Evolutionary conservation across 2,329 filamentous ascomycete species (phyloP), one percentile per base, ranked within the genome.

Genomic region (Diaporthe batatas): DNA sequence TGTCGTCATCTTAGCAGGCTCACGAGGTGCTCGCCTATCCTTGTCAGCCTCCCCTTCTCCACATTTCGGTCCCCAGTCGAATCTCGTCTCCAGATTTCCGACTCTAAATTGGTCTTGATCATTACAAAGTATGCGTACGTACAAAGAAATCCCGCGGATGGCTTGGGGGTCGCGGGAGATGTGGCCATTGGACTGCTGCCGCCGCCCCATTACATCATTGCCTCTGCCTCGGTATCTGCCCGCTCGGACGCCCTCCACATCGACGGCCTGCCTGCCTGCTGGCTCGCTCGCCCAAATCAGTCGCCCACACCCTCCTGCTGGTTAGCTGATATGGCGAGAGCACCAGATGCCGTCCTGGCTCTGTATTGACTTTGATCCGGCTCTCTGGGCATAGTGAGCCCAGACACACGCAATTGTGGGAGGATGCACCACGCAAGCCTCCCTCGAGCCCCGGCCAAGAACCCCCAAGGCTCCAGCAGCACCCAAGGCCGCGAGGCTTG

Each of bases 41-140:
- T 49, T 70, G 72, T 71, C 62, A 68, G 55, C 65, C 65, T 49
- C 53, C 34, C 42, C 68, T 39, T 69, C 68, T 62, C 68, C 68
- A 70, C 68, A 62, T 53, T 67, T 67, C 25, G 32, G 42, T 36
- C 54, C 68, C 68, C 68, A 57, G 68, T 70, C 53, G 65, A 68
- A 68, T 68, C 53, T 59, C 68, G 54, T 49, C 68, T 62, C 68
- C 44, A 62, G 55, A 62, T 53, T 70, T 62, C 57, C 39, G 55
- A 69, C 25, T 71, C 71, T 62, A 65, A 51, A 58, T 71, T 70
- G 72, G 59, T 64, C 68, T 49, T 58, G 49, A 70, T 74, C 54
- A 73, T 73, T 72, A 70, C 70, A 67, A 72, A 70, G 57, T 25
- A 32, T 67, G 57, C 70, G 51, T 74, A 74, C 72, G 70, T 72